Conservation (phyloP, 2,329 filamentous ascomycete species). For the Pseudocercospora musae region DNA sequence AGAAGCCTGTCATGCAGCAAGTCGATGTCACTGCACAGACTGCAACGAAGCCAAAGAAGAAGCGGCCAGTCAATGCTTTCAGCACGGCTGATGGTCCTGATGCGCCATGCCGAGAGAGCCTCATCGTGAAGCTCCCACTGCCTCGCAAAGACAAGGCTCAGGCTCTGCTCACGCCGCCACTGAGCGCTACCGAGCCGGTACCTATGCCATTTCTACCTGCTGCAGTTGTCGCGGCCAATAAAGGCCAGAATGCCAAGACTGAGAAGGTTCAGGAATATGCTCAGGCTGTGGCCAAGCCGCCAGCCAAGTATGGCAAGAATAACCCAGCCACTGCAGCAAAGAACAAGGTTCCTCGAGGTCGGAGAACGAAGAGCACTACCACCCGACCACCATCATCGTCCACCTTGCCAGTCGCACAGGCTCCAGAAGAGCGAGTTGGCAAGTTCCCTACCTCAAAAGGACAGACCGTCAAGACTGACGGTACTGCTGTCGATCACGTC, state of each 20-base stretch:
- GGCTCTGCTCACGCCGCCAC: background rate
- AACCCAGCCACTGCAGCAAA: background rate
- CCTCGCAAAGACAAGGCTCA: background rate
- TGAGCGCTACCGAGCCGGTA: background rate
- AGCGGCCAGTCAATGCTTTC: conserved; percentile 19
- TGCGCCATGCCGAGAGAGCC: background rate
- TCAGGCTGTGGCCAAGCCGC: background rate
- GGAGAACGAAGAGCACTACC: background rate
- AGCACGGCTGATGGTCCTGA: conserved; percentile 6
- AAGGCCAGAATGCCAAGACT: background rate
- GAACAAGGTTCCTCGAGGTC: background rate
- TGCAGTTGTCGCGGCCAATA: background rate
- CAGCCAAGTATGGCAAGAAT: background rate
- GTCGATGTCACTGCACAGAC: background rate
- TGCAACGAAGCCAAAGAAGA: conserved; percentile 13
- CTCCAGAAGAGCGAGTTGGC: background rate
- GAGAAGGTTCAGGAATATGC: background rate
- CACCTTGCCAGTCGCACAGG: background rate
- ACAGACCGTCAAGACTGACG: background rate
- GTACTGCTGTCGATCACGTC: conserved; percentile 15
- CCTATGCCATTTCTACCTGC: background rate
- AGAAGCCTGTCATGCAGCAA: background rate
- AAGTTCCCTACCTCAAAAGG: background rate
- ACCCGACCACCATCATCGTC: background rate
- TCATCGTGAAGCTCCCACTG: conserved; percentile 1